These are phyloP conservation scores for Flaveria brownii DNA, from an alignment of 129 eudicot species.

Conservation along the genomic window DNA sequence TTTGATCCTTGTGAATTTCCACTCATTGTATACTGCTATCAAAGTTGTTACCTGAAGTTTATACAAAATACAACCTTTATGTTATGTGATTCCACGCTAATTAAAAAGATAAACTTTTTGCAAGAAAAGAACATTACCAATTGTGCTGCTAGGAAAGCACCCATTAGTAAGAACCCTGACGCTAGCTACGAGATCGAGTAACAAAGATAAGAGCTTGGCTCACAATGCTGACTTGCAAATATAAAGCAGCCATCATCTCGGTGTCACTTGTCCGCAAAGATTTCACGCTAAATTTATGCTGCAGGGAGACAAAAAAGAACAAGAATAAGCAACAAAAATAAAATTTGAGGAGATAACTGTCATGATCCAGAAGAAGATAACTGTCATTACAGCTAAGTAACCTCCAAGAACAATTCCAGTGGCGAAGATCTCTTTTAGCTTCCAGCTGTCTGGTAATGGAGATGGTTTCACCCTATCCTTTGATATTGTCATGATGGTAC, in stretches of 20 bases:
- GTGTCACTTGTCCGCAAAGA: neutral
- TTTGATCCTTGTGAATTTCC: slow-evolving; percentile 62
- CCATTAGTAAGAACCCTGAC: neutral
- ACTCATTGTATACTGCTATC: slow-evolving; percentile 64
- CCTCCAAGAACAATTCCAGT: slow-evolving; percentile 12
- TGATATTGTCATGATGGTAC: slow-evolving; percentile 23
- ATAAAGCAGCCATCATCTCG: slow-evolving; percentile 7
- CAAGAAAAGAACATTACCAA: neutral
- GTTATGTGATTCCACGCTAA: neutral
- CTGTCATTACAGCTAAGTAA: slow-evolving; percentile 9
- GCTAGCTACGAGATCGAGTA: slow-evolving; percentile 18
- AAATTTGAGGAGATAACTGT: neutral
- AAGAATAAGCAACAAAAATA: neutral
- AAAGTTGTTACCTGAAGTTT: slow-evolving; percentile 55
- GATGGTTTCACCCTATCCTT: slow-evolving; percentile 22
- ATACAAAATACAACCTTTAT: neutral
- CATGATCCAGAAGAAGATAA: slow-evolving; percentile 15
- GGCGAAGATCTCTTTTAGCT: slow-evolving; percentile 22
- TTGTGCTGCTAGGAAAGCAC: slow-evolving; percentile 13
- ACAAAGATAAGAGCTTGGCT: slow-evolving; percentile 19
- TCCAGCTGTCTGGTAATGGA: slow-evolving; percentile 11
- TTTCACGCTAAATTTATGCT: slow-evolving; percentile 2
- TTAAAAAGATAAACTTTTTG: neutral
- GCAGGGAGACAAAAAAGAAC: neutral
- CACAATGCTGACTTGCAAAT: slow-evolving; percentile 11